These are phyloP conservation scores for Spathaspora sp. DNA, from an alignment of 805 yeast genomes.

Conservation along the genomic window DNA sequence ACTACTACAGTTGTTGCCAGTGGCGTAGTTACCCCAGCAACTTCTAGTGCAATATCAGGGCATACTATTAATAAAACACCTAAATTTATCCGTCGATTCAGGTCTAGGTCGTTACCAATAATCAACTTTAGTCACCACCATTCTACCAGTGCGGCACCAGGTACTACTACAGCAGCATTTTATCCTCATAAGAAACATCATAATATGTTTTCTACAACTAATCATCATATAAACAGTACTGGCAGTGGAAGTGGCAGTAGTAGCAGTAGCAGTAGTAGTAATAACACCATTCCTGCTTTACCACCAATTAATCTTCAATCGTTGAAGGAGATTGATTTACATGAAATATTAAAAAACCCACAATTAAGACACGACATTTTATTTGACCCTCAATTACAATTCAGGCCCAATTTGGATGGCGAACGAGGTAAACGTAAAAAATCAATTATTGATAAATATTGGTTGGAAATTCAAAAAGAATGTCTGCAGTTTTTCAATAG, in stretches of 20 bases:
- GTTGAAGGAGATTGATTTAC: slow-evolving; percentile 79
- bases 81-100: slow-evolving; percentile 30
- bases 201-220: neutral
- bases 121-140: slow-evolving; percentile 26
- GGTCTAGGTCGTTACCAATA: slow-evolving; percentile 41
- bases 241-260: neutral
- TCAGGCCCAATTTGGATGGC: slow-evolving; percentile 87
- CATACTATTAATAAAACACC: slow-evolving; percentile 22
- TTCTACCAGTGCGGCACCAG: neutral
- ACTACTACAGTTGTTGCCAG: neutral
- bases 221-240: neutral
- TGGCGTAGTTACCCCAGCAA: slow-evolving; percentile 3
- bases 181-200: slow-evolving; percentile 6
- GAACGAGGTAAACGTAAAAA: slow-evolving; percentile 83
- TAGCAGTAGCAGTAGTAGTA: neutral
- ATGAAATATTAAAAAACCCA: slow-evolving; percentile 86
- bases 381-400: slow-evolving; percentile 88
- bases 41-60: slow-evolving; percentile 1
- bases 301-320: slow-evolving; percentile 86
- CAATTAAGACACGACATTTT: slow-evolving; percentile 90
- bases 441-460: slow-evolving; percentile 72
- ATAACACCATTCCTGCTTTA: slow-evolving; percentile 38
- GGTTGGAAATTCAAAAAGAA: slow-evolving; percentile 74
- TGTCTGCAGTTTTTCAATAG: slow-evolving; percentile 41
- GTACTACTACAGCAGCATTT: slow-evolving; percentile 3